These are phyloP conservation scores for Schizothecium vesticola DNA, from an alignment of 495 filamentous ascomycete genomes.

Conservation along the genomic window DNA sequence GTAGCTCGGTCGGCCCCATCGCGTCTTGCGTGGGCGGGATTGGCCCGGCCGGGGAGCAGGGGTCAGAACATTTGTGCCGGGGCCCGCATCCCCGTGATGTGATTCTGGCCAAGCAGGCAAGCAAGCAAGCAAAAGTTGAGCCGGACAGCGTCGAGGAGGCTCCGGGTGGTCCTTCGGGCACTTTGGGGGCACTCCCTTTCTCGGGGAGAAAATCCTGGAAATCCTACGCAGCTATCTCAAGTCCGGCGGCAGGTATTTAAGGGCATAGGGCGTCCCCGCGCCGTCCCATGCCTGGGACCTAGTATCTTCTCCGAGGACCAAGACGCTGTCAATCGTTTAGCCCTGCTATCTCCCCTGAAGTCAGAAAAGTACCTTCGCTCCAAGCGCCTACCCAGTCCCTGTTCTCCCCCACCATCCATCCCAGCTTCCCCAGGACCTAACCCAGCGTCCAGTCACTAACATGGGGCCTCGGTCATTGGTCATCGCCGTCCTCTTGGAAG, in stretches of 20 bases:
- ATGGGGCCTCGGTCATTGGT: not conserved
- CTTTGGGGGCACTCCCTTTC: not conserved
- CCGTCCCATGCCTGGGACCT: not conserved
- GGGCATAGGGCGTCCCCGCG: not conserved
- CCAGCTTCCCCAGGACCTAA: not conserved
- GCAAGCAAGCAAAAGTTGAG: not conserved
- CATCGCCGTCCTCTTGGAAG: not conserved
- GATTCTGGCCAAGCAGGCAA: no score
- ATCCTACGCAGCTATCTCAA: not conserved
- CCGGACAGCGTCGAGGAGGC: not conserved
- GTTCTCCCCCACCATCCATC: not conserved
- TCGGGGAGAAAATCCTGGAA: not conserved
- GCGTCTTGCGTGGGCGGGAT: not conserved
- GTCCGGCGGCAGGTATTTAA: not conserved
- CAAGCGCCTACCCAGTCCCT: not conserved
- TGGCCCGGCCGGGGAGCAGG: not conserved
- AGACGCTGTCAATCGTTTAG: not conserved
- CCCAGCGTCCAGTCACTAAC: not conserved
- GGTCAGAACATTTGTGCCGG: not conserved
- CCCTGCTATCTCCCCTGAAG: not conserved
- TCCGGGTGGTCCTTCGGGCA: not conserved
- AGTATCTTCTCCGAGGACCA: not conserved
- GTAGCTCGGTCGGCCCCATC: not conserved
- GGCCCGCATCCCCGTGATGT: not conserved
- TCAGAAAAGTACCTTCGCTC: not conserved